Conservation (phyloP, 345 rosid species). For the Sisymbrium altissimum region DNA sequence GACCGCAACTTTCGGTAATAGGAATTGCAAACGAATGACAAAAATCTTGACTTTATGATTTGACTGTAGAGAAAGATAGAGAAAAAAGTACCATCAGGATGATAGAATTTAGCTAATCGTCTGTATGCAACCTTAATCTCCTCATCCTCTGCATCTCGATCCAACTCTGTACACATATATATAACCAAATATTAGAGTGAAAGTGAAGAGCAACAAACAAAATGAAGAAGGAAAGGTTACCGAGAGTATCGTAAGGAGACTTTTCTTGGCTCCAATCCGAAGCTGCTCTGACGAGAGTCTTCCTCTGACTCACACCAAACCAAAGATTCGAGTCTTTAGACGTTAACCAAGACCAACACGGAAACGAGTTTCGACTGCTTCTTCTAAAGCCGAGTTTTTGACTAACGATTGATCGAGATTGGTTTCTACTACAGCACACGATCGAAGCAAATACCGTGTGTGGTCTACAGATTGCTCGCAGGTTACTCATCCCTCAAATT, state of each 20-base stretch:
- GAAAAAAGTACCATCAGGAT: conserved; percentile 99
- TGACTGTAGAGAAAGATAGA: no score
- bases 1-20: no score
- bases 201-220: not conserved
- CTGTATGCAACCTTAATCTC: conserved; percentile 83
- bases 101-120: conserved; percentile 87
- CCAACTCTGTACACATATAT: conserved; percentile 52
- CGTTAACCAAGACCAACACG: conserved; percentile 40
- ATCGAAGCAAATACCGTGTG: conserved; percentile 56
- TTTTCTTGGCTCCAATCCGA: conserved; percentile 66
- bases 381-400: conserved; percentile 37
- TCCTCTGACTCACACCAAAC: conserved; percentile 62
- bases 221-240: conserved; percentile 32
- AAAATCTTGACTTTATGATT: no score
- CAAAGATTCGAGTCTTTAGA: conserved; percentile 42
- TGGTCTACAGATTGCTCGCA: conserved; percentile 64
- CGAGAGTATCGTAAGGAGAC: conserved; percentile 92
- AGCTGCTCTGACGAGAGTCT: conserved; percentile 59
- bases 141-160: conserved; percentile 78
- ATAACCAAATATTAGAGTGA: not conserved
- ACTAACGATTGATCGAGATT: conserved; percentile 43
- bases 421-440: conserved; percentile 44
- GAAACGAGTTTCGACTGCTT: conserved; percentile 36
- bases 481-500: conserved; percentile 51
- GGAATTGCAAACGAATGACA: no score